These are phyloP conservation scores for Cyberlindnera petersonii DNA, from an alignment of 805 yeast species.

Conservation along the genomic window DNA sequence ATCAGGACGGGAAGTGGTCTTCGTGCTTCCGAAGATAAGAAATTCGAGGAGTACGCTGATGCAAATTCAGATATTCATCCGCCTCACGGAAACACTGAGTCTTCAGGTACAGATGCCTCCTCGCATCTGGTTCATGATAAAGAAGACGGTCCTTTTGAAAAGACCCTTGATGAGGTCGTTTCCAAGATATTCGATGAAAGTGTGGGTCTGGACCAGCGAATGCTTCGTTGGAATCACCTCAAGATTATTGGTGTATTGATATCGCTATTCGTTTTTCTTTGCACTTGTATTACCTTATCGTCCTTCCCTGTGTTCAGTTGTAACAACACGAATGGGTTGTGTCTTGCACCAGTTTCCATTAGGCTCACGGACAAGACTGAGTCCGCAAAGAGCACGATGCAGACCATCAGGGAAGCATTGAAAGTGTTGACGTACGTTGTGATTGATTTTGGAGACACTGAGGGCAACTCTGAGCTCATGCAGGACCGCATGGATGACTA, in stretches of 20 bases:
- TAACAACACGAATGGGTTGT: slow-evolving; percentile 24
- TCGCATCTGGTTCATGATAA: no score
- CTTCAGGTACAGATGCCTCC: no score
- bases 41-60: no score
- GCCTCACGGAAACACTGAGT: no score
- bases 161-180: slow-evolving; percentile 14
- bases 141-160: slow-evolving; percentile 1
- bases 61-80: no score
- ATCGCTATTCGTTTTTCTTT: not conserved
- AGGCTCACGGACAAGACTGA: slow-evolving; percentile 36
- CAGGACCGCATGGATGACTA: slow-evolving; percentile 25
- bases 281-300: slow-evolving; percentile 5
- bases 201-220: not conserved
- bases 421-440: slow-evolving; percentile 43
- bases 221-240: not conserved
- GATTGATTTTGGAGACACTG: slow-evolving; percentile 36
- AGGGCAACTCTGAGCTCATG: slow-evolving; percentile 18
- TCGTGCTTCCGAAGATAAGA: not conserved
- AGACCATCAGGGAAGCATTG: slow-evolving; percentile 39
- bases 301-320: slow-evolving; percentile 32
- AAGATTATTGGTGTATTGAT: not conserved
- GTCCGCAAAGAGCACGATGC: slow-evolving; percentile 31
- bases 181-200: slow-evolving; percentile 12
- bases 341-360: slow-evolving; percentile 43
- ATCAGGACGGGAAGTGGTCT: not conserved